Evolutionary conservation across 148 eudicot genomes (phyloP), one percentile per base, ranked within the genome.

Genomic region (Salicornia ramosissima): DNA sequence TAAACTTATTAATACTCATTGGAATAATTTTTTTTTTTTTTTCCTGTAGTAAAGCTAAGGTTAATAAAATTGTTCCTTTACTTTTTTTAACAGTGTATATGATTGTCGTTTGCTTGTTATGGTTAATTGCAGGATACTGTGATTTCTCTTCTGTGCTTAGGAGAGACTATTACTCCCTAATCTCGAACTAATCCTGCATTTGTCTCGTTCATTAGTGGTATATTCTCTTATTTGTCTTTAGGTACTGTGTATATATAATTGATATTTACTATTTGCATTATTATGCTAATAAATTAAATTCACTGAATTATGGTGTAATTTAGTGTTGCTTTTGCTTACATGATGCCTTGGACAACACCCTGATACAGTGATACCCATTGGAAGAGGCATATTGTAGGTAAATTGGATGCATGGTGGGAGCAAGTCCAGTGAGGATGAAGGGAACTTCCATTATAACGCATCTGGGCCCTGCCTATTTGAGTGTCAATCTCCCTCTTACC

Each of bases 341-440:
- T 72, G 33, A 60, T 45, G 55, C 11, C 15, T 46, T 45, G 68
- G 65, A 42, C 68, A 63, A 67, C 42, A 56, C 59, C 61, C 18
- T 34, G 57, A 26, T n/a, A 56, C 59, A 60, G 12, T 34, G 57
- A 26, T n/a, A 55, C 63, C 65, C 28, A 36, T 76, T 29, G n/a
- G 40, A 39, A 67, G 62, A 67, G 56, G 30, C 69, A 28, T 31
- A 13, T 51, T 58, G 24, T 19, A n/a, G 29, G 60, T 50, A 25
- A 70, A 58, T 25, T 58, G 62, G 70, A 58, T 65, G 25, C 69
- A 26, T 79, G 82, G 82, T 70, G 79, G 82, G 75, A 59, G 68
- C 81, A 53, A 75, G 75, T 79, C 81, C 81, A 79, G 81, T 70
- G 79, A 79, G 72, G 79, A 79, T 75, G 82, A 79, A 75, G 75